Conservation (phyloP, 257 asterid species). For the Knoxia roxburghii region DNA sequence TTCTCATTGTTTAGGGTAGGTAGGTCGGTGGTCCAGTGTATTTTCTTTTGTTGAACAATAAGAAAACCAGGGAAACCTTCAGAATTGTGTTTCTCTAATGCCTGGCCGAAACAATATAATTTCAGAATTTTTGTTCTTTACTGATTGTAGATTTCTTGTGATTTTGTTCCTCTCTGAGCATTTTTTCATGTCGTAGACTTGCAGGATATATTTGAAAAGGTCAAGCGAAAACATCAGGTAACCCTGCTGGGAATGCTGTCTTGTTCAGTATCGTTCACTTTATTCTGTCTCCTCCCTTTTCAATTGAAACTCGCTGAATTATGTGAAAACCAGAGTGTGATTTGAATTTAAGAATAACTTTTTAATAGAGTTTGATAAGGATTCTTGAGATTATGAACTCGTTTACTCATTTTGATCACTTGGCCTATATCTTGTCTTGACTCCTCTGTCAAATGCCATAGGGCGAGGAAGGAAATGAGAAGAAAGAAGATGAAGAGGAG, state of each 20-base stretch:
- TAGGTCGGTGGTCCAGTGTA: background rate
- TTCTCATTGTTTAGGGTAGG: background rate
- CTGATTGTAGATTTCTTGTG: background rate
- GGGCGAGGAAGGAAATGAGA: slow-evolving; percentile 39
- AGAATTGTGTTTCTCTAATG: background rate
- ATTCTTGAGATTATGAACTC: slow-evolving; percentile 2
- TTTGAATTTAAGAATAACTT: background rate
- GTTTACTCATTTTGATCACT: background rate
- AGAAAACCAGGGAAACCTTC: background rate
- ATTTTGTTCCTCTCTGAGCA: slow-evolving; percentile 7
- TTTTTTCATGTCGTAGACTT: slow-evolving; percentile 26
- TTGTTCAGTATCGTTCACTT: background rate
- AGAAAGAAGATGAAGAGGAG: slow-evolving; percentile 43
- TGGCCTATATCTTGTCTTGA: background rate
- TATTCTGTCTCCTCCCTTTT: background rate
- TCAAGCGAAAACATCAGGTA: slow-evolving; percentile 43
- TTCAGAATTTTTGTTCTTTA: background rate
- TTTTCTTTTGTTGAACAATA: background rate
- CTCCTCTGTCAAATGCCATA: slow-evolving; percentile 16
- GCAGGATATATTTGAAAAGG: slow-evolving; percentile 49
- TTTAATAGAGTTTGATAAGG: background rate
- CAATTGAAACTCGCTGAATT: background rate
- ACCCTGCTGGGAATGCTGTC: slow-evolving; percentile 4
- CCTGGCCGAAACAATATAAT: background rate
- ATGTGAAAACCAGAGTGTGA: background rate